These are phyloP conservation scores for Aureobasidium sp. DNA, from an alignment of 2,329 filamentous ascomycete species.

Conservation along the genomic window DNA sequence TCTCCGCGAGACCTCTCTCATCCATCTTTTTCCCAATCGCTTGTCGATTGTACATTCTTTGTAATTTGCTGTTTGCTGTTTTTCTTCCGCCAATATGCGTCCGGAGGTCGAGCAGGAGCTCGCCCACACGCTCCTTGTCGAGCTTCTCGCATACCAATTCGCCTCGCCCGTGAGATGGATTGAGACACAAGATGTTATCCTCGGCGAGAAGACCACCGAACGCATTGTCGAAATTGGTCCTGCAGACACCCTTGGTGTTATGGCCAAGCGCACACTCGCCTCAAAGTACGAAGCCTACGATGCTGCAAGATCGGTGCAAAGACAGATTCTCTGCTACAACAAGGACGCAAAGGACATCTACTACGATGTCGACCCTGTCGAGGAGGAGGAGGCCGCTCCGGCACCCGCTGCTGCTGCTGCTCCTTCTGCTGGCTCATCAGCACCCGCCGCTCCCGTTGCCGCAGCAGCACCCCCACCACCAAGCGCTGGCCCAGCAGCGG, in stretches of 20 bases:
- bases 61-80: conserved; percentile 13
- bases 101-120: conserved; percentile 99
- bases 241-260: conserved; percentile 91
- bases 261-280: conserved; percentile 92
- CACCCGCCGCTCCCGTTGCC: conserved; percentile 49
- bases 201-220: conserved; percentile 92
- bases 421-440: conserved; percentile 40
- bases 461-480: conserved; percentile 53
- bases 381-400: conserved; percentile 66
- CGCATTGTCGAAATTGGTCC: conserved; percentile 96
- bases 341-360: conserved; percentile 99
- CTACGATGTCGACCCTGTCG: conserved; percentile 92
- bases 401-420: conserved; percentile 42
- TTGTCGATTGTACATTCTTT: conserved; percentile 11
- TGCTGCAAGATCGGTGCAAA: conserved; percentile 89
- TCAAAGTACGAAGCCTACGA: conserved; percentile 99
- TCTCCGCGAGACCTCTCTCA: conserved; percentile 6
- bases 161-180: conserved; percentile 99
- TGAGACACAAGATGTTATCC: conserved; percentile 98
- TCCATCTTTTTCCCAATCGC: conserved; percentile 1
- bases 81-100: conserved; percentile 60
- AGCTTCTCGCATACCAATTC: conserved; percentile 98
- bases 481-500: conserved; percentile 76
- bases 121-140: conserved; percentile 93
- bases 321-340: conserved; percentile 98